Evolutionary conservation across 768 basidiomycete genomes (phyloP), one percentile per base, ranked within the genome.

Genomic region (Suillus plorans): DNA sequence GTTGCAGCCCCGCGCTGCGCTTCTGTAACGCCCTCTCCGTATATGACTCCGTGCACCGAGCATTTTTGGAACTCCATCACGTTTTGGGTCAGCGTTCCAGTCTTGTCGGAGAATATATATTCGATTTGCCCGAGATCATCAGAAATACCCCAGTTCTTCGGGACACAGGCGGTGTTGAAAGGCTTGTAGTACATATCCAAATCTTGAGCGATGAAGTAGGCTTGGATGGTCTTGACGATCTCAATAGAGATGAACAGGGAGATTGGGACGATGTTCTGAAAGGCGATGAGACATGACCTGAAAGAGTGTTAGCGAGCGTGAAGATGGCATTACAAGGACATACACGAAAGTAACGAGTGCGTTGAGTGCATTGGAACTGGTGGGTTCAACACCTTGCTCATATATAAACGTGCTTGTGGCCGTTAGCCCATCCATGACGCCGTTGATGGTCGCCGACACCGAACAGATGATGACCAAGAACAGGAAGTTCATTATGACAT

Each of bases 91-190:
- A 99, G 88, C 8, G 97, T 99, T 28, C 94, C 95, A 0, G 95
- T 97, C 82, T 97, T 97, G 84, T 96, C 94, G 12, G 91, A 95
- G 73, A 91, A 91, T 72, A 91, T 82, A 76, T 97, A 99, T 80
- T 98, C 96, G 76, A 99, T 98, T 80, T 99, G 97, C 31, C 97
- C 97, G 2, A 99, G 87, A 78, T 99, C 97, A 74, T 99, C 97
- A 4, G 95, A 97, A 70, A 99, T 96, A 74, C 96, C 97, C 96
- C 97, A 98, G 6, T 94, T 96, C 76, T 98, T 98, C 34, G 97
- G 96, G 4, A 95, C 88, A 70, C 97, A 98, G 0, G 94, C 80
- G 2, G 92, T 89, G 73, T 97, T 89, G 74, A 90, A 89, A 44
- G 90, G 87, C 64, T 85, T 80, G 79, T 97, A 97, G 81, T 94